Conservation (phyloP, 192 early-diverging fungal genomes). For the Podila horticola region DNA sequence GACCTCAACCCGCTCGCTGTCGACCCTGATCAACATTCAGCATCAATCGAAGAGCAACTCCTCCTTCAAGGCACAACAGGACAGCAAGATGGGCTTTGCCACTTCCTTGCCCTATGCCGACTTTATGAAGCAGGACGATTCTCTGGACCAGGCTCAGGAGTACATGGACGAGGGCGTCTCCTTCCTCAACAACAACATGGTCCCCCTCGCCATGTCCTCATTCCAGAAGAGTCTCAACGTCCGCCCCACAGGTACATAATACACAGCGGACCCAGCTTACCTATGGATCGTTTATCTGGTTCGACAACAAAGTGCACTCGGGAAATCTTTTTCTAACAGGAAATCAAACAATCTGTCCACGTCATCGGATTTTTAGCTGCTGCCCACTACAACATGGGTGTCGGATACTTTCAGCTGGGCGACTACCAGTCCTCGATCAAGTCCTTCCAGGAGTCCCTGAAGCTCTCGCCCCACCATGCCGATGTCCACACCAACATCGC, state of each 20-base stretch:
- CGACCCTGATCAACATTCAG: slow-evolving; percentile 8
- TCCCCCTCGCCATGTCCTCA: slow-evolving; percentile 46
- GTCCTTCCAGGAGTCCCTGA: slow-evolving; percentile 44
- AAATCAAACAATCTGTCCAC: no score
- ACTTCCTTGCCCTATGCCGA: slow-evolving; percentile 17
- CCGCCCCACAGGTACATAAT: slow-evolving; percentile 35
- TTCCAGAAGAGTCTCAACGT: slow-evolving; percentile 51
- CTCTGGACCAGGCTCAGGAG: slow-evolving; percentile 38
- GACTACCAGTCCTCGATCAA: slow-evolving; percentile 50
- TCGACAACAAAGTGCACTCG: no score
- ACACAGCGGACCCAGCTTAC: no score
- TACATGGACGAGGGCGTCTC: slow-evolving; percentile 44
- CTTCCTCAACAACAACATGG: slow-evolving; percentile 40
- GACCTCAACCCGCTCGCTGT: slow-evolving; percentile 11
- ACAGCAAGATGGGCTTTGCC: slow-evolving; percentile 3
- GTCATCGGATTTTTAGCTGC: slow-evolving; percentile 9
- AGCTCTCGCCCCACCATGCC: slow-evolving; percentile 36
- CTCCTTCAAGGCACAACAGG: not conserved
- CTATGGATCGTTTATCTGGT: no score
- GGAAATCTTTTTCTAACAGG: no score
- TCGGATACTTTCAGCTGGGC: slow-evolving; percentile 43
- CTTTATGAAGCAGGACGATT: slow-evolving; percentile 29
- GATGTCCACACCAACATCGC: slow-evolving; percentile 51
- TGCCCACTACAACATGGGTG: slow-evolving; percentile 52
- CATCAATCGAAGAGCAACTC: slow-evolving; percentile 6